Conservation (phyloP, 371 early-diverging fungal genomes). For the Chytridium lagenaria region DNA sequence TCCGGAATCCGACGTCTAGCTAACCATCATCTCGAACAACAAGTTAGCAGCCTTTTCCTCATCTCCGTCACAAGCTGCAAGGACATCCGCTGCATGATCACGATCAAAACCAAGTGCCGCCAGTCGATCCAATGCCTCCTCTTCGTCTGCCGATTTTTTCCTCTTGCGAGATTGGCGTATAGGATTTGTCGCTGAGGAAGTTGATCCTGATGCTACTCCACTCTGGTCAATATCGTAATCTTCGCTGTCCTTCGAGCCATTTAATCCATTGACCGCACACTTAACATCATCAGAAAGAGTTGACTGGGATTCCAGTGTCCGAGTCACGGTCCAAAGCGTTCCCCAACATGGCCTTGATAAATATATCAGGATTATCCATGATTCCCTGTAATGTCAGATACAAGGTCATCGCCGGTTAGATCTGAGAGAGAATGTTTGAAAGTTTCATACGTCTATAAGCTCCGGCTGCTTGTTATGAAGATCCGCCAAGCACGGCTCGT, state of each 20-base stretch:
- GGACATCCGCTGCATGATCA: constrained; percentile 84
- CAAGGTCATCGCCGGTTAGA: no score
- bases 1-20: no score
- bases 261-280: neutral
- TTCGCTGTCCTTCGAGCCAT: no score
- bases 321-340: constrained; percentile 90
- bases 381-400: constrained; percentile 37
- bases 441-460: neutral
- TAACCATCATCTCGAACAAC: constrained; percentile 72
- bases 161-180: no score
- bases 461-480: neutral
- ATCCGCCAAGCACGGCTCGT: neutral
- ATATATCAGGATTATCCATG: constrained; percentile 82
- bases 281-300: constrained; percentile 70
- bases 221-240: no score
- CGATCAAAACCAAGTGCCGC: constrained; percentile 88
- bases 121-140: constrained; percentile 88
- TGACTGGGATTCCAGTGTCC: constrained; percentile 88
- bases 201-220: no score
- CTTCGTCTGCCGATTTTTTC: constrained; percentile 86
- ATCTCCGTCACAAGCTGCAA: constrained; percentile 95
- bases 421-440: neutral
- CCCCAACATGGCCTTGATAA: constrained; percentile 84
- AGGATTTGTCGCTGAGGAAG: no score
- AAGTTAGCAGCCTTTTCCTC: constrained; percentile 97